These are phyloP conservation scores for Micractinium sp. DNA, from an alignment of 139 green algal genomes.

Conservation along the genomic window DNA sequence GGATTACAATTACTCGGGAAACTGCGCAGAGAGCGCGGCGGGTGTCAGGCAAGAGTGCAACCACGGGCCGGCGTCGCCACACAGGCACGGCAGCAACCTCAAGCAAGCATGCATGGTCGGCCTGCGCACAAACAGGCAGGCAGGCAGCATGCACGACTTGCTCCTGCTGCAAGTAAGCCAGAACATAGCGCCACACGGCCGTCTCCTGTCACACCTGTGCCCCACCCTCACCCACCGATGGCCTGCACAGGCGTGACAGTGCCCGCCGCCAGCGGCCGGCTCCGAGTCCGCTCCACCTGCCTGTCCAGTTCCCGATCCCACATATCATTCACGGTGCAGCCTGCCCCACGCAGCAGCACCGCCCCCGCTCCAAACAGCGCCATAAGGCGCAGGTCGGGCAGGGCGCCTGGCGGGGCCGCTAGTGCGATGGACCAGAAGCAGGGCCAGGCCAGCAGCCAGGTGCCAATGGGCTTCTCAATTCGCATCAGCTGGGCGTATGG, in stretches of 20 bases:
- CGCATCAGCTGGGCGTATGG: constrained; percentile 90
- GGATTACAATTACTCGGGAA: too few species aligned
- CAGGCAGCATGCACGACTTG: background rate
- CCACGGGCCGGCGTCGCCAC: too few species aligned
- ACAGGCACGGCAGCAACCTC: background rate
- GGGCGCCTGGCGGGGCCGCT: constrained; percentile 72
- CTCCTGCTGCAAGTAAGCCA: background rate
- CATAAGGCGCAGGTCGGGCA: constrained; percentile 79
- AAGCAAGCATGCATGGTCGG: background rate
- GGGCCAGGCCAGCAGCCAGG: constrained; percentile 92
- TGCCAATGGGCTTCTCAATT: constrained; percentile 92
- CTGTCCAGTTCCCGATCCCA: constrained; percentile 90
- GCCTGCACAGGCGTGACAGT: constrained; percentile 59
- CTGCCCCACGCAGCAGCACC: constrained; percentile 86
- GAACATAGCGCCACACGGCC: background rate
- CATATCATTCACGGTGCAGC: constrained; percentile 98
- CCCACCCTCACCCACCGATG: constrained; percentile 47
- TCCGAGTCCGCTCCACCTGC: constrained; percentile 78
- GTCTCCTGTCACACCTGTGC: background rate
- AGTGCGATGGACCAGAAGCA: constrained; percentile 95
- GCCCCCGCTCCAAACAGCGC: constrained; percentile 86
- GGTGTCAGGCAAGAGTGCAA: too few species aligned
- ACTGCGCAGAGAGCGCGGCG: too few species aligned
- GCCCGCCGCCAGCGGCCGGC: constrained; percentile 75
- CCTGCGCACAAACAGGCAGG: background rate